phyloP scores from a whole-genome alignment of 176 grass and related monocot species.

The Pontederia paniculata region DNA sequence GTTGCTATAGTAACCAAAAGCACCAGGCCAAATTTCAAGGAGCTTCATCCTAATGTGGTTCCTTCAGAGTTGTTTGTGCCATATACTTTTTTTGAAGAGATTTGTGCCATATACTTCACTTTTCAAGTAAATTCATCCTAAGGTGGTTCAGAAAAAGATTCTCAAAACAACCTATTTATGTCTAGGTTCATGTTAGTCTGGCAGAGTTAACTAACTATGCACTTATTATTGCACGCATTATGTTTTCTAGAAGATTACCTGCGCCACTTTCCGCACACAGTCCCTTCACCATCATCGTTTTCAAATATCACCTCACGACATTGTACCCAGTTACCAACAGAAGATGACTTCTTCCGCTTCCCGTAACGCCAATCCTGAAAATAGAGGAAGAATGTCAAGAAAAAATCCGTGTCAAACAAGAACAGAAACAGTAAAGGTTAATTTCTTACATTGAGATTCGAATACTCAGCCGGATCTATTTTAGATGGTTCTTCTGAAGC shows the following conservation, averaged over 20 bases:
- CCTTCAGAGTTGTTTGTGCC: no score
- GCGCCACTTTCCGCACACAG: conserved; percentile 87
- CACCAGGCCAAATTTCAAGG: no score
- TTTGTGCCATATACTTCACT: no score
- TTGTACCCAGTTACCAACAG: conserved; percentile 90
- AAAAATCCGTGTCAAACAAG: conserved; percentile 10
- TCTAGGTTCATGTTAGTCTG: no score
- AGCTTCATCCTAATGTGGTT: no score
- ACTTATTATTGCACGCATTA: background rate
- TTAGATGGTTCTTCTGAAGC: conserved; percentile 26
- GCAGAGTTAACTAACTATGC: no score
- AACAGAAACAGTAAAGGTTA: conserved; percentile 11
- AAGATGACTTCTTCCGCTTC: conserved; percentile 29
- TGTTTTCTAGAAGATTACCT: conserved; percentile 34
- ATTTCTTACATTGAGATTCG: conserved; percentile 53
- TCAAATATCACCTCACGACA: conserved; percentile 47
- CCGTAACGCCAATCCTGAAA: conserved; percentile 24
- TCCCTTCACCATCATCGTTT: conserved; percentile 36
- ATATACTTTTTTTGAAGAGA: no score
- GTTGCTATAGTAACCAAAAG: no score
- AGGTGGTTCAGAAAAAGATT: background rate
- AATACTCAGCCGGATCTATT: conserved; percentile 38
- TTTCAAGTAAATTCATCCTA: background rate
- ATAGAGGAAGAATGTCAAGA: conserved; percentile 23
- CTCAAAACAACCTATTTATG: no score